Evolutionary conservation across 2,329 filamentous ascomycete species (phyloP).

Genomic region (Tricladium varicosporioides): DNA sequence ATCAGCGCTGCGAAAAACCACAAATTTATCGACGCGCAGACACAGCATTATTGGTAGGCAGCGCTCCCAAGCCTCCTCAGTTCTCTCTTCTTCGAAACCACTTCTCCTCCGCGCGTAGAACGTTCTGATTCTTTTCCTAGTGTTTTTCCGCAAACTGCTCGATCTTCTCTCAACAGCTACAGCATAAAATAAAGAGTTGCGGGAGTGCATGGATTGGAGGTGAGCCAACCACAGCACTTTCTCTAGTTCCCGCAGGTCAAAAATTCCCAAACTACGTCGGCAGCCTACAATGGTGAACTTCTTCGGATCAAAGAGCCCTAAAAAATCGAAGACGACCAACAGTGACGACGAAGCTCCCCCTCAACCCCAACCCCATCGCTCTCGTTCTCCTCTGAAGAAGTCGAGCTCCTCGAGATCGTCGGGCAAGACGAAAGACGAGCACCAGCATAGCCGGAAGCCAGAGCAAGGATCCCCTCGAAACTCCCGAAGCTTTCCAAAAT

Average conservation of each 20-base stretch:
- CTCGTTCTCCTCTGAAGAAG: constrained; percentile 33
- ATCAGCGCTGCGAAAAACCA: not conserved
- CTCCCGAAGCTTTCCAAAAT: constrained; percentile 30
- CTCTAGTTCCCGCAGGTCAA: too few relatives aligned
- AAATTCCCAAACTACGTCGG: not conserved
- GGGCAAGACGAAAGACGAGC: constrained; percentile 30
- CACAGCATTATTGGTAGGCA: not conserved
- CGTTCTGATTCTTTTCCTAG: too few relatives aligned
- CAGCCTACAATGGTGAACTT: constrained; percentile 30
- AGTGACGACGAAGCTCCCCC: constrained; percentile 26
- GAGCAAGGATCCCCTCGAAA: constrained; percentile 30
- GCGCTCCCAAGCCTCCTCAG: not conserved
- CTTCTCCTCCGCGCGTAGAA: too few relatives aligned
- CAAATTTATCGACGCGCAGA: not conserved
- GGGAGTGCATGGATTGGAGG: not conserved
- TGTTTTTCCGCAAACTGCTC: too few relatives aligned
- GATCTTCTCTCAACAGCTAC: not conserved
- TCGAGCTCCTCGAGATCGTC: constrained; percentile 19
- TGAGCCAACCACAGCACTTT: not conserved
- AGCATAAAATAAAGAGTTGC: not conserved
- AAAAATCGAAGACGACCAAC: constrained; percentile 32
- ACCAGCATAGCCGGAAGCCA: constrained; percentile 17
- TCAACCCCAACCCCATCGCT: constrained; percentile 13
- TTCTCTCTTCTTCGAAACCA: too few relatives aligned
- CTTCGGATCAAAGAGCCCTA: constrained; percentile 34